Percentiles rank a stretch among this genome's conserved stretches.
These are phyloP conservation scores for Xanthoconium purpureum DNA, from an alignment of 768 basidiomycete species.

Conservation along the genomic window DNA sequence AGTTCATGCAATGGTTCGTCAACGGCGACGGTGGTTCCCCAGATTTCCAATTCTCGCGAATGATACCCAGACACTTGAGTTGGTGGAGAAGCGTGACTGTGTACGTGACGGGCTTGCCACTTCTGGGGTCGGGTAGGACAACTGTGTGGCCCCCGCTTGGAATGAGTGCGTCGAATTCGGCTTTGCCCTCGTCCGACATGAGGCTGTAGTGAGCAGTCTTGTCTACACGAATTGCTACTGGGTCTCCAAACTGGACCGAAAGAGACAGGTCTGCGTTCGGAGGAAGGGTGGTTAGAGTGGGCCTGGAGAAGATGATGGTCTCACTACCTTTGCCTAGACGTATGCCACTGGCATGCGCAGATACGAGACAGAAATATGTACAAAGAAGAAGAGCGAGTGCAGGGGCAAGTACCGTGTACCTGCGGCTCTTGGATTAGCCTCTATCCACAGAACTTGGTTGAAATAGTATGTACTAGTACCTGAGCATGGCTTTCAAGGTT, in stretches of 20 bases:
- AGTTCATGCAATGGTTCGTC: constrained; percentile 11
- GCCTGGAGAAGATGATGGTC: not conserved
- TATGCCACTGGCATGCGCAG: not conserved
- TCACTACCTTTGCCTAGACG: constrained; percentile 5
- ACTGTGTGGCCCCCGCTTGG: constrained; percentile 7
- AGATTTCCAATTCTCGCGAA: constrained; percentile 4
- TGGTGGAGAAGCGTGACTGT: constrained; percentile 13
- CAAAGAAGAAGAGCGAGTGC: not conserved
- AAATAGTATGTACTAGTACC: not conserved
- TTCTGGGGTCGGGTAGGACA: constrained; percentile 7
- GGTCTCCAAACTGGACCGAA: constrained; percentile 8
- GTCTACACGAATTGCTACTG: constrained; percentile 11
- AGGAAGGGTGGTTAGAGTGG: not conserved
- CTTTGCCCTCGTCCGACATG: constrained; percentile 10
- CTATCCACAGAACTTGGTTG: not conserved
- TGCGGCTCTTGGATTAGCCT: not conserved
- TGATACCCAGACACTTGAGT: constrained; percentile 11
- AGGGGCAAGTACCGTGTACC: not conserved
- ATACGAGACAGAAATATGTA: not conserved
- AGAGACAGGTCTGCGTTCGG: constrained; percentile 8
- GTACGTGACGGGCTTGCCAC: constrained; percentile 9
- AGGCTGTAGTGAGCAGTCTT: constrained; percentile 13
- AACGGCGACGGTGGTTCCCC: constrained; percentile 4
- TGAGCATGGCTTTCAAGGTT: not conserved
- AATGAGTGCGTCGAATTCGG: constrained; percentile 14